Evolutionary conservation across 2,329 filamentous ascomycete genomes (phyloP).

Genomic region (Nemania serpens): DNA sequence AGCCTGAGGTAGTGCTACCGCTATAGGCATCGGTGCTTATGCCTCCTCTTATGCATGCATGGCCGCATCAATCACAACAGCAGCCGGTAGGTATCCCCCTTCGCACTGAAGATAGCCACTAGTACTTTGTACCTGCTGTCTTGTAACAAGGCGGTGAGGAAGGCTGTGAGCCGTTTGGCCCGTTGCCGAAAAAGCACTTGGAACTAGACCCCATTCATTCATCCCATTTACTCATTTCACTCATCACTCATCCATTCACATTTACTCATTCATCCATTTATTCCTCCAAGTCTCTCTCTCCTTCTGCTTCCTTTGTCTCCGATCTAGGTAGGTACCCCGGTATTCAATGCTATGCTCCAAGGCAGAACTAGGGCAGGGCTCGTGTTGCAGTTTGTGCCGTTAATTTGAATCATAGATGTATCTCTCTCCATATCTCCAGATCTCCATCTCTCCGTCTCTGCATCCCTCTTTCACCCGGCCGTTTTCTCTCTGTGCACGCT

Average conservation of each 20-base stretch:
- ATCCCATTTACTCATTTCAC: too few relatives aligned
- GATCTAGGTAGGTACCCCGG: conserved; percentile 7
- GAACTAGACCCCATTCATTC: conserved; percentile 31
- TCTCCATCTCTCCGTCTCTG: background rate
- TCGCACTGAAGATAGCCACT: conserved; percentile 27
- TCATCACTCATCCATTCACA: too few relatives aligned
- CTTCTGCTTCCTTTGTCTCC: conserved; percentile 6
- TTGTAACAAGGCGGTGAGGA: conserved; percentile 43
- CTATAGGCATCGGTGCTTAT: conserved; percentile 26
- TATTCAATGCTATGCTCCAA: background rate
- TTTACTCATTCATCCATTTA: background rate
- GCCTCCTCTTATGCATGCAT: conserved; percentile 37
- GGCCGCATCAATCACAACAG: conserved; percentile 38
- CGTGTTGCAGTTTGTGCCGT: conserved; percentile 16
- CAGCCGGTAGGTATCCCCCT: conserved; percentile 19
- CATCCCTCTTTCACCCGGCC: background rate
- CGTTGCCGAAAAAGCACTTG: conserved; percentile 28
- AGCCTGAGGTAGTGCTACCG: conserved; percentile 23
- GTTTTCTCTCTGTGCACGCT: background rate
- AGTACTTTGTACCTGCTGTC: conserved; percentile 29
- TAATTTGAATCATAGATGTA: conserved; percentile 8
- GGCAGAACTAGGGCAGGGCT: background rate
- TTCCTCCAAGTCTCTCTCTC: conserved; percentile 7
- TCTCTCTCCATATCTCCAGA: background rate
- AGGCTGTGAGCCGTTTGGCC: conserved; percentile 46